Evolutionary conservation across 2,329 filamentous ascomycete genomes (phyloP).

Genomic region (Arthrobotrys sphaeroides): DNA sequence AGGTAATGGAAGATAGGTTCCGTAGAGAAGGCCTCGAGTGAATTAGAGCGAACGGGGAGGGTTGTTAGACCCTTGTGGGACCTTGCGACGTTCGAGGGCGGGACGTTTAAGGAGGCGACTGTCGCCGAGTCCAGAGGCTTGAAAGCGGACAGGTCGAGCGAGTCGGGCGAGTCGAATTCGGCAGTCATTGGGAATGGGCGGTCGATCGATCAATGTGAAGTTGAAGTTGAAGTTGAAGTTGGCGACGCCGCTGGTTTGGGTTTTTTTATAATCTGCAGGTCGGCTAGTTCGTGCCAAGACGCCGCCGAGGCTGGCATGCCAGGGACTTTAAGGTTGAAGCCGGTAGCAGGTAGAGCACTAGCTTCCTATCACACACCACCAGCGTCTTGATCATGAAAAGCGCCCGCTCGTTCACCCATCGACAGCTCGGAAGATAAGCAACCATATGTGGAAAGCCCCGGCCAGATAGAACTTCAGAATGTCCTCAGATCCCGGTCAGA

Average conservation of each 20-base stretch:
- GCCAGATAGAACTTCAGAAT: slow-evolving; percentile 33
- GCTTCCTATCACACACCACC: background rate
- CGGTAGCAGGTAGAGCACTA: too few relatives aligned
- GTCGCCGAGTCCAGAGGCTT: slow-evolving; percentile 27
- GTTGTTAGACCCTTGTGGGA: slow-evolving; percentile 36
- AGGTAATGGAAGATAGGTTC: slow-evolving; percentile 77
- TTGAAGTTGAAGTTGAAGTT: background rate
- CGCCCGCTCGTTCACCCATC: background rate
- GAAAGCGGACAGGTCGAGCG: slow-evolving; percentile 40
- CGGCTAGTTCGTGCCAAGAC: too few relatives aligned
- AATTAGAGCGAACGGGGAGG: slow-evolving; percentile 29
- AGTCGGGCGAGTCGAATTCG: background rate
- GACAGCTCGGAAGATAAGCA: slow-evolving; percentile 3
- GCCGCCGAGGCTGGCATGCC: background rate
- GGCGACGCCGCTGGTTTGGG: background rate
- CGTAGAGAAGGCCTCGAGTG: background rate
- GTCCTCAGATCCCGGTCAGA: slow-evolving; percentile 33
- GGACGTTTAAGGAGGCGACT: slow-evolving; percentile 26
- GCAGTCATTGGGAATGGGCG: slow-evolving; percentile 12
- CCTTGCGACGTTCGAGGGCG: slow-evolving; percentile 24
- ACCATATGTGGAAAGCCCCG: slow-evolving; percentile 27
- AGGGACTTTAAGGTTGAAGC: too few relatives aligned
- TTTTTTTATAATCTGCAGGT: background rate
- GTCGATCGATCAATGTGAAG: background rate
- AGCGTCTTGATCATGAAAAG: too few relatives aligned